Evolutionary conservation across 2,329 filamentous ascomycete species (phyloP).

Genomic region (Pyrenophora seminiperda): DNA sequence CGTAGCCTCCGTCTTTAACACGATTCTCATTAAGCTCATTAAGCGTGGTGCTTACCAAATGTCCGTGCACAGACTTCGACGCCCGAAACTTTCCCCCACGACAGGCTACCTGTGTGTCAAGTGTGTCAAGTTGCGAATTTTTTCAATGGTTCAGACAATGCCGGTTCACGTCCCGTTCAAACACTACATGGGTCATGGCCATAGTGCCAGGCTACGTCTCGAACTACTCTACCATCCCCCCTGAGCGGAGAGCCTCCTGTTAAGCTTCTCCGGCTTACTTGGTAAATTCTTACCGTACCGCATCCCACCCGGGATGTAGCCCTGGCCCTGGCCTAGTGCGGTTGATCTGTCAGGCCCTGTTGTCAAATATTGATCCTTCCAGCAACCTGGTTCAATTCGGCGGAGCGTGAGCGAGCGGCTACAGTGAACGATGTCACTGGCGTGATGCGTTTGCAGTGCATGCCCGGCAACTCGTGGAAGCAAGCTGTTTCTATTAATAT

Average conservation of each 20-base stretch:
- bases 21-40: background rate
- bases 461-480: background rate
- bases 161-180: background rate
- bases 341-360: conserved; percentile 3
- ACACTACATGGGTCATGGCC: background rate
- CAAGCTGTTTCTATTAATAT: background rate
- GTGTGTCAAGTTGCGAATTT: background rate
- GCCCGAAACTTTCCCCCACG: background rate
- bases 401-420: background rate
- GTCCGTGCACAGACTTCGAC: background rate
- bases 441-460: background rate
- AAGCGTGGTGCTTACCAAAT: background rate
- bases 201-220: background rate
- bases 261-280: no score
- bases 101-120: background rate
- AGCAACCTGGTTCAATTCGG: conserved; percentile 3
- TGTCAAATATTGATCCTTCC: conserved; percentile 1
- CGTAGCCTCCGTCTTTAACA: background rate
- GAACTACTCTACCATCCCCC: background rate
- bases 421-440: background rate
- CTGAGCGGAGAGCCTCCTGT: background rate
- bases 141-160: background rate
- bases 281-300: no score
- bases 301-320: background rate
- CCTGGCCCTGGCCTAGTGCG: background rate